A percentile compares a stretch with the other conserved stretches of the same genome.
Evolutionary conservation across 208 protist species (phyloP).

Genomic region (Leishmania mexicana): DNA sequence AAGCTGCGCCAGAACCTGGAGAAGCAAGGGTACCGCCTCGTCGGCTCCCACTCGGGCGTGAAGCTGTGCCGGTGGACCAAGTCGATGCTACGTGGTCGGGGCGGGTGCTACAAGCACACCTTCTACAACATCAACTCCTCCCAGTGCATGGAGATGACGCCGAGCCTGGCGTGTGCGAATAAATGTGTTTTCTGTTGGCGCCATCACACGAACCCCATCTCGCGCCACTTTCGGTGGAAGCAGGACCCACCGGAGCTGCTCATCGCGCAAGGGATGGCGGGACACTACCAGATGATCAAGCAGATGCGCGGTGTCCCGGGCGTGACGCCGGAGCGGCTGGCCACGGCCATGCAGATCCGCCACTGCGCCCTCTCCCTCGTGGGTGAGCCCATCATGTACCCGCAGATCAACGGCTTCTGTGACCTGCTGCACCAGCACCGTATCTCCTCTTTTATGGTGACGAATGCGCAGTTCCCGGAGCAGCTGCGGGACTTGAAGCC

Average conservation of each 20-base stretch:
- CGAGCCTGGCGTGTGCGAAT: conserved; percentile 96
- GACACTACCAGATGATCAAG: conserved; percentile 89
- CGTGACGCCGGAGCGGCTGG: conserved; percentile 86
- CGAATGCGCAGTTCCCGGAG: conserved; percentile 93
- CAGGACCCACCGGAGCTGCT: conserved; percentile 89
- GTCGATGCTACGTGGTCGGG: conserved; percentile 95
- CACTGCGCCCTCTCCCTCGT: conserved; percentile 97
- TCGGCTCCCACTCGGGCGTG: conserved; percentile 96
- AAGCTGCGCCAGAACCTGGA: conserved; percentile 87
- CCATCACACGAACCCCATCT: conserved; percentile 96
- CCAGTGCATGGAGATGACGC: conserved; percentile 98
- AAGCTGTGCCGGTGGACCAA: conserved; percentile 98
- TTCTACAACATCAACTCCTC: conserved; percentile 97
- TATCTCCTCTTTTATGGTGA: conserved; percentile 96
- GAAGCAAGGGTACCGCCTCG: conserved; percentile 95
- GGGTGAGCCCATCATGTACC: conserved; percentile 97
- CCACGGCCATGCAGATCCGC: conserved; percentile 75
- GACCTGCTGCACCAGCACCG: conserved; percentile 76
- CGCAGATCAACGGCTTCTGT: conserved; percentile 93
- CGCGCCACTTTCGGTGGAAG: conserved; percentile 90
- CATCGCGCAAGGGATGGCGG: conserved; percentile 72
- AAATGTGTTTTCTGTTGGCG: conserved; percentile 97
- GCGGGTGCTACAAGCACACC: conserved; percentile 98
- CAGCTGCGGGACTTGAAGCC: conserved; percentile 75
- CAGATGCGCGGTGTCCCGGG: conserved; percentile 92